A percentile compares a stretch with the other conserved stretches of the same genome.
Conservation (phyloP, 169 alveolate species). For the Plasmodium adleri region DNA sequence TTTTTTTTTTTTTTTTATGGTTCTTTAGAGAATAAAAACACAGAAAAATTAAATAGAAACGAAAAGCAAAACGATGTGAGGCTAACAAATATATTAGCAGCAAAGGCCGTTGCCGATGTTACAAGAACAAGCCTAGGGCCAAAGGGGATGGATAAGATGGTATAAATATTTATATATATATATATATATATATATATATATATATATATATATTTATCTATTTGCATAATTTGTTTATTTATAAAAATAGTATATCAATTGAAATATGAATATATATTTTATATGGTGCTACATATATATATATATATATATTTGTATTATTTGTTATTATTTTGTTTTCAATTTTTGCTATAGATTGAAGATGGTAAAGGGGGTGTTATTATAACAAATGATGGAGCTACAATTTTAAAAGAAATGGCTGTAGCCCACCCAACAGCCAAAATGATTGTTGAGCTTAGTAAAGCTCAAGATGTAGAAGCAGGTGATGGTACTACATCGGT, state of each 20-base stretch:
- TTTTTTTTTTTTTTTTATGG: conserved; percentile 26
- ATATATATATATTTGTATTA: background rate
- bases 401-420: conserved; percentile 96
- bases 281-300: background rate
- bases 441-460: conserved; percentile 98
- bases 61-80: conserved; percentile 88
- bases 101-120: conserved; percentile 97
- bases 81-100: conserved; percentile 89
- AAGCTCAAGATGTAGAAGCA: conserved; percentile 99
- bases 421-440: conserved; percentile 98
- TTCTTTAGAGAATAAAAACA: conserved; percentile 75
- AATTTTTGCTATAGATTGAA: conserved; percentile 82
- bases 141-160: conserved; percentile 99
- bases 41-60: conserved; percentile 79
- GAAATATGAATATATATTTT: background rate
- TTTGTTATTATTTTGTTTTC: background rate
- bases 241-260: background rate
- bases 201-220: background rate
- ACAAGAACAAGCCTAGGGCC: conserved; percentile 99
- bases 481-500: conserved; percentile 99
- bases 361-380: conserved; percentile 98
- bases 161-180: conserved; percentile 1
- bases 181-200: conserved; percentile 12
- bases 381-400: conserved; percentile 99
- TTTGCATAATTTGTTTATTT: background rate